Evolutionary conservation across 768 basidiomycete genomes (phyloP), one percentile per base, ranked within the genome.

Genomic region (Pleurotus citrinopileatus): DNA sequence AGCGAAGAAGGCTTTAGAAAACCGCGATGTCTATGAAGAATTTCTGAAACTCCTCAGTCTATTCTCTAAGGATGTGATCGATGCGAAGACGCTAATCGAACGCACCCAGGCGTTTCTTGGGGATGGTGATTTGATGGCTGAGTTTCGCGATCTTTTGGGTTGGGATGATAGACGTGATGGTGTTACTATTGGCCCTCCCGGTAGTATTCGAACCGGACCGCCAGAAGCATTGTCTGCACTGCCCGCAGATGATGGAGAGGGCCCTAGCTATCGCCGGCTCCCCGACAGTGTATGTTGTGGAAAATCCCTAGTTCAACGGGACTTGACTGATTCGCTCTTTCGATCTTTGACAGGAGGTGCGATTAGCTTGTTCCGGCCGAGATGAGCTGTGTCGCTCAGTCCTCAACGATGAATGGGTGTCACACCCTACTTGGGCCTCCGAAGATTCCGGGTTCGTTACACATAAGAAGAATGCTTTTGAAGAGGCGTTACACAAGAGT

Each of bases 381-480:
- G 95, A 98, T 62, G 84, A 93, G 57, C 86, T 98, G 53, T 95
- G 91, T 65, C 91, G 94, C 66, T 94, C 93, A 25, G 94, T 99
- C 25, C 80, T 99, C 42, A 99, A 99, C 65, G 95, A 98, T 64
- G 83, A 88, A 60, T 98, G 97, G 96, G 94, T 98, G 9, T 97
- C 96, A 12, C 96, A 98, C 68, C 96, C 97, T 2, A 96, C 94
- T 1, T 97, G 94, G 92, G 94, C 94, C 7, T 95, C 94, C 19
- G 96, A 98, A 66, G 94, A 96, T 65, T 84, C 94, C 1, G 94
- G 92, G 8, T 97, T 97, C 61, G 83, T 93, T 58, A 80, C 95
- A 4, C 92, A 98, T 69, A 96, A 97, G 77, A 98, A 98, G 76
- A 99, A 98, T 65, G 80, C 84, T 4, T 98, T 89, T 67, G 97